Conservation (phyloP, 2,329 filamentous ascomycete species). For the Stachybotrys elegans region DNA sequence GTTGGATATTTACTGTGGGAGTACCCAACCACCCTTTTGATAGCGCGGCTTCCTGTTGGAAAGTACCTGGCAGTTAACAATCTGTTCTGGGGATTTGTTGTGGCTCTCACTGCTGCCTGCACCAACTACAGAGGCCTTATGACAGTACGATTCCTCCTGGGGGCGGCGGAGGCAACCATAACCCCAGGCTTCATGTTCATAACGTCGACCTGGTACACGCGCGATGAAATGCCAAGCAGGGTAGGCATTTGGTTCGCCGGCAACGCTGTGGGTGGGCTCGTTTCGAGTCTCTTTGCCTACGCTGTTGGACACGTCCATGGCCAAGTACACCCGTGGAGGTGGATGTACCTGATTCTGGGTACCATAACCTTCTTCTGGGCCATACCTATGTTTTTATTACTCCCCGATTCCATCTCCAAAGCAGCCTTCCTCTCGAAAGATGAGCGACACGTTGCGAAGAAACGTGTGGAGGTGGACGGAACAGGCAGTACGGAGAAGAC, state of each 20-base stretch:
- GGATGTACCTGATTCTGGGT: constrained; percentile 55
- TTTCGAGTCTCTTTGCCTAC: constrained; percentile 47
- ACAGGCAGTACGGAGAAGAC: constrained; percentile 46
- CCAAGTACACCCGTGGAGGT: constrained; percentile 45
- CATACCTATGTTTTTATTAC: constrained; percentile 38
- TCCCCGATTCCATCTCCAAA: constrained; percentile 48
- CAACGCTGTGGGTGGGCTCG: constrained; percentile 42
- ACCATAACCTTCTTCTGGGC: constrained; percentile 45
- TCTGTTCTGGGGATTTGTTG: constrained; percentile 44
- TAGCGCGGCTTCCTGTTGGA: constrained; percentile 41
- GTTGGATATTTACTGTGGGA: constrained; percentile 44
- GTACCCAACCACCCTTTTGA: constrained; percentile 43
- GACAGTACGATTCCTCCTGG: constrained; percentile 47
- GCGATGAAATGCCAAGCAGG: constrained; percentile 49
- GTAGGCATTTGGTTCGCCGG: constrained; percentile 53
- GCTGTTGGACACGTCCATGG: constrained; percentile 49
- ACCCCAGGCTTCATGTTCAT: constrained; percentile 52
- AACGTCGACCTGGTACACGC: constrained; percentile 51
- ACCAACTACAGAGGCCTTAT: constrained; percentile 44
- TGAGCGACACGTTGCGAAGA: constrained; percentile 43
- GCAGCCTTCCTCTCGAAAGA: constrained; percentile 52
- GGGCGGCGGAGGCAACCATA: constrained; percentile 49
- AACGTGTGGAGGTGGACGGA: constrained; percentile 43
- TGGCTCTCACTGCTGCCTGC: constrained; percentile 40
- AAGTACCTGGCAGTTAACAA: constrained; percentile 43